phyloP scores from a whole-genome alignment of 2,329 filamentous ascomycete species.

The Claviceps sorghi region DNA sequence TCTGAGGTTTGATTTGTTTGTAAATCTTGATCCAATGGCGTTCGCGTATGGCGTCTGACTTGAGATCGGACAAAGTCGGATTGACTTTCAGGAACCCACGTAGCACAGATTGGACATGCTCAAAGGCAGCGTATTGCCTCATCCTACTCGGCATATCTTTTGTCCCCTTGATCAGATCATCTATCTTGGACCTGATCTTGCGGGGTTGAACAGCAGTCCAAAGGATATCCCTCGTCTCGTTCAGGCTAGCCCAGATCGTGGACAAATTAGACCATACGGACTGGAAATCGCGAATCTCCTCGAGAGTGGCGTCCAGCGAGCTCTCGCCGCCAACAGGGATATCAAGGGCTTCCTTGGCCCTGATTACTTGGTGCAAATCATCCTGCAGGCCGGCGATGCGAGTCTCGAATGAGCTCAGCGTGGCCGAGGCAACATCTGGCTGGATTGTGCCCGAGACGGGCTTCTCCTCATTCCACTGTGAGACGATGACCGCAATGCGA shows the following conservation, averaged over 20 bases:
- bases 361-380: slow-evolving; percentile 85
- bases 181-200: slow-evolving; percentile 79
- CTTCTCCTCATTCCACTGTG: slow-evolving; percentile 91
- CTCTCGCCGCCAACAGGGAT: slow-evolving; percentile 68
- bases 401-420: slow-evolving; percentile 66
- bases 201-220: slow-evolving; percentile 95
- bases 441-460: slow-evolving; percentile 90
- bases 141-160: slow-evolving; percentile 99
- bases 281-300: slow-evolving; percentile 97
- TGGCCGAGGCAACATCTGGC: slow-evolving; percentile 73
- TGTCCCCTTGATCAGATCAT: slow-evolving; percentile 89
- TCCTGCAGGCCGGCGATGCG: slow-evolving; percentile 74
- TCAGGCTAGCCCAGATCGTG: slow-evolving; percentile 91
- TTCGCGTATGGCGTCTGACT: slow-evolving; percentile 91
- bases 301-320: slow-evolving; percentile 69
- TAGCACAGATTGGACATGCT: slow-evolving; percentile 87
- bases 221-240: slow-evolving; percentile 78
- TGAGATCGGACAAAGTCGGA: slow-evolving; percentile 71
- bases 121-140: slow-evolving; percentile 99
- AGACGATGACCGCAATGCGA: slow-evolving; percentile 72
- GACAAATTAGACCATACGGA: slow-evolving; percentile 94
- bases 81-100: slow-evolving; percentile 87
- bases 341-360: slow-evolving; percentile 92
- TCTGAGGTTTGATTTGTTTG: slow-evolving; percentile 83
- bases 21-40: slow-evolving; percentile 97